phyloP scores from a whole-genome alignment of 2,329 filamentous ascomycete species.

The Exophiala viscosa region DNA sequence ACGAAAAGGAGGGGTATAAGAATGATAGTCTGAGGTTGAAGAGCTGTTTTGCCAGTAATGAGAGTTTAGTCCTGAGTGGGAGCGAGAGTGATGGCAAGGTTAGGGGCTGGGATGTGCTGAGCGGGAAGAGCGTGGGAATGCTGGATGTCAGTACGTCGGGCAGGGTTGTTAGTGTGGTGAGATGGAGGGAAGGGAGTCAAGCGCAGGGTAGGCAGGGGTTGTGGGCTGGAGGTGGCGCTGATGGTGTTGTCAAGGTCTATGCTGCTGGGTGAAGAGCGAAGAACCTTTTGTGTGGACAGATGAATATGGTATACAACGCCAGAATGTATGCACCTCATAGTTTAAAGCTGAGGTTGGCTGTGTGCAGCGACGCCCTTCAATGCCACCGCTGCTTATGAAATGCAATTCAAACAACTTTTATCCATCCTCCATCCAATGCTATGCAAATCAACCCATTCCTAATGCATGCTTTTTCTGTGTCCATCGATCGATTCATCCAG shows the following conservation, averaged over 20 bases:
- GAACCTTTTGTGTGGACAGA: too few relatives aligned
- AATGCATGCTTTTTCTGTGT: background rate
- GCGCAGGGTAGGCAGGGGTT: slow-evolving; percentile 19
- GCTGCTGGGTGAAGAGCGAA: slow-evolving; percentile 3
- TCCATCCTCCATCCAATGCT: background rate
- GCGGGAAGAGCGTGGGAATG: slow-evolving; percentile 50
- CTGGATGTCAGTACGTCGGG: slow-evolving; percentile 22
- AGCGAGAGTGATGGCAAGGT: slow-evolving; percentile 70
- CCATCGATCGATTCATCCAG: background rate
- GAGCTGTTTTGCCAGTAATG: slow-evolving; percentile 69
- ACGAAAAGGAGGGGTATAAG: slow-evolving; percentile 39
- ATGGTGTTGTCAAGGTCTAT: slow-evolving; percentile 27
- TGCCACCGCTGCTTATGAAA: background rate
- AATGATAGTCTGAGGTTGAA: slow-evolving; percentile 73
- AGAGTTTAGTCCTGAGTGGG: slow-evolving; percentile 74
- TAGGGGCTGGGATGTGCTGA: slow-evolving; percentile 81
- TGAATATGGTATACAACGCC: too few relatives aligned
- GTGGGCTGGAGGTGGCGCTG: slow-evolving; percentile 27
- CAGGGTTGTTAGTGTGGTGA: slow-evolving; percentile 27
- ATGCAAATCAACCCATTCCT: background rate
- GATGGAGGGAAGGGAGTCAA: slow-evolving; percentile 26
- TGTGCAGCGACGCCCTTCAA: background rate
- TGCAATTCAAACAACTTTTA: background rate
- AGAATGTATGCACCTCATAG: background rate
- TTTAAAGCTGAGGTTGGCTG: too few relatives aligned